These are phyloP conservation scores for Flagelloscypha sp. DNA, from an alignment of 768 basidiomycete genomes.

Conservation along the genomic window DNA sequence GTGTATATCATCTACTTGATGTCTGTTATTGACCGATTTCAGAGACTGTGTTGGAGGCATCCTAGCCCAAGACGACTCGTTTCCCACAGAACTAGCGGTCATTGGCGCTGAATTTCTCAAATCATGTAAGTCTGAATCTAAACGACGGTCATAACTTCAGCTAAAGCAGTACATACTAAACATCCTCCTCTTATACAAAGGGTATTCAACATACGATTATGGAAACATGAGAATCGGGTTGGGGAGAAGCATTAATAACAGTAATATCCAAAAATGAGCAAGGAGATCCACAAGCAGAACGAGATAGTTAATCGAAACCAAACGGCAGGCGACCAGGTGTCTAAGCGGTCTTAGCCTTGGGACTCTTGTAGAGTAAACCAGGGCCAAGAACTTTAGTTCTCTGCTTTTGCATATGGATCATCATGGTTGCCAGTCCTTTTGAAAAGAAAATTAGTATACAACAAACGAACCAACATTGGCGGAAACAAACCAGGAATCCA, in stretches of 20 bases:
- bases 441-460: no score
- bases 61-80: constrained; percentile 33
- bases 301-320: no score
- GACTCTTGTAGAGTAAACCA: not conserved
- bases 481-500: constrained; percentile 87
- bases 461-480: no score
- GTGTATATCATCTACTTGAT: not conserved
- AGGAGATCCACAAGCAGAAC: no score
- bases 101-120: constrained; percentile 61
- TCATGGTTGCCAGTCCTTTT: constrained; percentile 42
- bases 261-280: no score
- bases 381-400: constrained; percentile 36
- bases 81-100: constrained; percentile 48
- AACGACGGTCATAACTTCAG: constrained; percentile 3
- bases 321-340: constrained; percentile 6
- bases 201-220: constrained; percentile 58
- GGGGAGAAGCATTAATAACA: constrained; percentile 44
- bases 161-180: no score
- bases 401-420: constrained; percentile 47
- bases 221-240: constrained; percentile 50
- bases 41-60: constrained; percentile 53
- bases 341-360: constrained; percentile 10
- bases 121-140: constrained; percentile 39
- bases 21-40: no score
- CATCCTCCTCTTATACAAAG: constrained; percentile 24